Base-by-base conservation (phyloP, 768 basidiomycete species). In the Boletales sp. region DNA sequence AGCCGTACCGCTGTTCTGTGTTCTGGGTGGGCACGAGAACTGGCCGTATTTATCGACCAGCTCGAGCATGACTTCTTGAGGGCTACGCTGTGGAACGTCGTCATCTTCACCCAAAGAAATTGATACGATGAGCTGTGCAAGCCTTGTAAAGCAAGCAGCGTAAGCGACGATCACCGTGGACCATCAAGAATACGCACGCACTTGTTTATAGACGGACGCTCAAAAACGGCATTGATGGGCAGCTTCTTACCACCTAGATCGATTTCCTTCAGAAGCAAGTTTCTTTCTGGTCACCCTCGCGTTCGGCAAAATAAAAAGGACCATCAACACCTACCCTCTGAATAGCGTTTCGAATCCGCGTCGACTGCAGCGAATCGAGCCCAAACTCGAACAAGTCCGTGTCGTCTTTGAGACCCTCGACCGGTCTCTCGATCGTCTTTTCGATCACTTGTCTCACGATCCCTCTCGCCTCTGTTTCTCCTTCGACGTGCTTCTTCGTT, bases 291-390 rank as follows among this genome's bases (percentile, higher is more conserved):
- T 48, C 14, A 45, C 17, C 32, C 48, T n/a, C 37, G 65, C 55
- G 5, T 11, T 74, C 24, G 4, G 24, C 2, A 27, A 24, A 24
- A 24, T 3, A 75, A 58, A 71, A 67, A 19, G 67, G 12, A 61
- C 30, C 49, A 55, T 70, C 40, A 11, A 6, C 39, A 45, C 50
- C 30, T 32, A 72, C 72, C 58, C 76, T 75, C 54, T 74, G 74
- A 37, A 72, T 60, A 2, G 66, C 63, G 56, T 81, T 82, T 19
- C 79, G 61, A 27, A 82, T 72, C n/a, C 77, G 65, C 4, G 75
- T 74, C 11, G 75, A 76, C 50, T 80, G 75, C 18, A 82, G 56
- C 10, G 80, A 80, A 58, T 83, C 78, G 29, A 83, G 68, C 21
- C 81, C 81, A 41, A 74, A 79, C 0, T 72, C 58, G 36, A 75